Evolutionary conservation across 371 early-diverging fungal species (phyloP).

Genomic region (Dichotomocladium elegans): DNA sequence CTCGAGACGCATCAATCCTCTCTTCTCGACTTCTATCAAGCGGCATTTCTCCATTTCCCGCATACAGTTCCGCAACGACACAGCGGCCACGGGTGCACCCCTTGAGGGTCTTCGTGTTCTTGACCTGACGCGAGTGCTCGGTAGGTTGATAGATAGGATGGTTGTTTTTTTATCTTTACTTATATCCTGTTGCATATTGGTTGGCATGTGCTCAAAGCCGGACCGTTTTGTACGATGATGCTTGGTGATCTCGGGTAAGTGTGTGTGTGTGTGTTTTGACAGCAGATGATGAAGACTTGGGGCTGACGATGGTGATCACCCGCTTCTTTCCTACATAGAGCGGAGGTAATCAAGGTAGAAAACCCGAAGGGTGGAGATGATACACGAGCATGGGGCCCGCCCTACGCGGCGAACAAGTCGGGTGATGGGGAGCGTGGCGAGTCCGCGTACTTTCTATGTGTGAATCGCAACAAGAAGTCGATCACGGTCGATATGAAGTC

Average conservation of each 20-base stretch:
- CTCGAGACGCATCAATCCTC: too few species aligned
- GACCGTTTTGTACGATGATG: conserved; percentile 83
- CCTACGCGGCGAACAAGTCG: conserved; percentile 54
- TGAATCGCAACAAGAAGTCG: conserved; percentile 89
- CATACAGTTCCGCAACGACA: background rate
- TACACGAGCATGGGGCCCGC: conserved; percentile 85
- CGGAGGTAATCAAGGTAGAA: conserved; percentile 89
- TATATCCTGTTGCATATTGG: too few species aligned
- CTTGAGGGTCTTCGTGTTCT: conserved; percentile 75
- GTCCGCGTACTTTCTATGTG: conserved; percentile 86
- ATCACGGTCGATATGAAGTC: conserved; percentile 83
- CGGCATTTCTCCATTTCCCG: conserved; percentile 7
- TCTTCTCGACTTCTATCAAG: too few species aligned
- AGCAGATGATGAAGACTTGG: too few species aligned
- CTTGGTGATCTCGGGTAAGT: conserved; percentile 82
- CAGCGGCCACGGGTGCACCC: conserved; percentile 28
- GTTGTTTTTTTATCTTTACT: background rate
- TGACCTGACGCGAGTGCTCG: conserved; percentile 81
- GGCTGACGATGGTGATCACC: too few species aligned
- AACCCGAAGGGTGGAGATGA: conserved; percentile 81
- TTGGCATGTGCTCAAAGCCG: too few species aligned
- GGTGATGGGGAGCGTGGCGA: conserved; percentile 47
- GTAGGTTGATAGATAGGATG: conserved; percentile 26
- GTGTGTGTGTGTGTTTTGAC: background rate
- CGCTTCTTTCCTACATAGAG: conserved; percentile 46